Percentiles rank a stretch among this genome's conserved stretches.
These are phyloP conservation scores for Epichloe scottii DNA, from an alignment of 2,329 filamentous ascomycete species.

Conservation along the genomic window DNA sequence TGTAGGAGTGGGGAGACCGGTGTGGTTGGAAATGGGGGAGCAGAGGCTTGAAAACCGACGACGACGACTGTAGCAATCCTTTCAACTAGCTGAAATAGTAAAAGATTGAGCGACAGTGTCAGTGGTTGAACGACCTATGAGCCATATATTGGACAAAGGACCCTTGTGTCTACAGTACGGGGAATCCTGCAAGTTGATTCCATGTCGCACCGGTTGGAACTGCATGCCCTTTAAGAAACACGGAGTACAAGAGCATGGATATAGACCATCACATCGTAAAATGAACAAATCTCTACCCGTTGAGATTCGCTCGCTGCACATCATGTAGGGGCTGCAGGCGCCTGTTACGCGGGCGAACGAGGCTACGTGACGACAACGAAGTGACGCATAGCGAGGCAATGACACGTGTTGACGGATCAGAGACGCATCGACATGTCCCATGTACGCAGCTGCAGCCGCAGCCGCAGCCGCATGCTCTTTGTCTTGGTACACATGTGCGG, in stretches of 20 bases:
- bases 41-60: background rate
- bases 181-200: background rate
- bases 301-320: background rate
- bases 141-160: background rate
- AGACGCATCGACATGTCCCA: background rate
- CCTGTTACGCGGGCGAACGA: background rate
- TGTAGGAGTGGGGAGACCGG: background rate
- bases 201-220: background rate
- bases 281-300: background rate
- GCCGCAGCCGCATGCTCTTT: background rate
- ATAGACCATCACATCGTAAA: background rate
- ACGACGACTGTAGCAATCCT: background rate
- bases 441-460: background rate
- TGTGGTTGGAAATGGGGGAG: background rate
- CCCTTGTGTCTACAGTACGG: background rate
- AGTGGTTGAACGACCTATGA: background rate
- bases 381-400: conserved; percentile 2
- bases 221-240: background rate
- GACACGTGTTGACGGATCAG: conserved; percentile 5
- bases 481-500: background rate
- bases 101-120: background rate
- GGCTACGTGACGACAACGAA: background rate
- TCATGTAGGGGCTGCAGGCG: background rate
- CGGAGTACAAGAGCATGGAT: background rate
- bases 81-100: background rate